Conservation (phyloP, 345 rosid species). For the Chamaenerion angustifolium region DNA sequence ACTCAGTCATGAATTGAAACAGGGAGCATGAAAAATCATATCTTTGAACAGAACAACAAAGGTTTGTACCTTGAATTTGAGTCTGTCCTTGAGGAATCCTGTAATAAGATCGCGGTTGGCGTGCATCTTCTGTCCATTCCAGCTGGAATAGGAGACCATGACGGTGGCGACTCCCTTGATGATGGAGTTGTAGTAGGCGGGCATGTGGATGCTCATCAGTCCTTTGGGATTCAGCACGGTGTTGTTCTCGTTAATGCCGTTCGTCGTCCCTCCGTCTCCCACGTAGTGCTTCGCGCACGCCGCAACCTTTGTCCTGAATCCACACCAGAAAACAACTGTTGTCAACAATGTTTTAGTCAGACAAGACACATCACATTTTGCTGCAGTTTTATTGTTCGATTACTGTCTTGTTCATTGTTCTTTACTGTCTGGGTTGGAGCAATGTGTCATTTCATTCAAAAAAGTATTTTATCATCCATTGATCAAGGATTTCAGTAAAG, state of each 20-base stretch:
- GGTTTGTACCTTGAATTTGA: conserved; percentile 37
- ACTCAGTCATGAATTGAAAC: too few species aligned
- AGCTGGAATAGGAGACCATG: conserved; percentile 64
- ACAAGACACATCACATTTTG: not conserved
- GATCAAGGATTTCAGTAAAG: too few species aligned
- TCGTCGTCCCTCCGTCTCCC: conserved; percentile 68
- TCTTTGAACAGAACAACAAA: too few species aligned
- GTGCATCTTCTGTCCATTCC: conserved; percentile 64
- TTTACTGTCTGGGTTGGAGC: too few species aligned
- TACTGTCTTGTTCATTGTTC: too few species aligned
- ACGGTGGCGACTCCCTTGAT: conserved; percentile 53
- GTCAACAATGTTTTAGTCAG: not conserved
- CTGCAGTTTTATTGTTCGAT: not conserved
- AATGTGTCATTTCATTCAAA: too few species aligned
- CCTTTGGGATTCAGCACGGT: conserved; percentile 23
- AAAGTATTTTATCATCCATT: too few species aligned
- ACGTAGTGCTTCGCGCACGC: conserved; percentile 78
- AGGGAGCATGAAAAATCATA: not conserved
- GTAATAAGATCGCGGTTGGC: conserved; percentile 45
- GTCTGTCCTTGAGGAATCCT: conserved; percentile 31
- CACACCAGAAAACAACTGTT: not conserved
- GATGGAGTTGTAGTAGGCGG: conserved; percentile 29
- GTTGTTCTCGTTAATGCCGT: conserved; percentile 54
- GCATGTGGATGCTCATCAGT: conserved; percentile 50
- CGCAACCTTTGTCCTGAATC: conserved; percentile 39